Conservation (phyloP, 768 basidiomycete species). For the Amanita polypyramis region DNA sequence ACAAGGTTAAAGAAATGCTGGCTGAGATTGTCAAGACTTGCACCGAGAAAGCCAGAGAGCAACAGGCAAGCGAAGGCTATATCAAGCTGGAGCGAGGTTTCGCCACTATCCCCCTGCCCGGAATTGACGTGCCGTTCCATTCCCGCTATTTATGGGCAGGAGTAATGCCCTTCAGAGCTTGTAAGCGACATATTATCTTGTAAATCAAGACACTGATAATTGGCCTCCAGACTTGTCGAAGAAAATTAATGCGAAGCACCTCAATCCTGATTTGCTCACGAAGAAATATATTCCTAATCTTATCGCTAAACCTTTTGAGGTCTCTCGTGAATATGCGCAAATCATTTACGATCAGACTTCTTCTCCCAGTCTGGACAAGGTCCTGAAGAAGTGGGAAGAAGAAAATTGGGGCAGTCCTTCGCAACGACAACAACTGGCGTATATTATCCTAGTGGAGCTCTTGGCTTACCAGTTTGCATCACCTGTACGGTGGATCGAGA, state of each 20-base stretch:
- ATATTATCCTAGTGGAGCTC: constrained; percentile 92
- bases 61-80: constrained; percentile 74
- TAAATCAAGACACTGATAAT: neutral
- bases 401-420: constrained; percentile 76
- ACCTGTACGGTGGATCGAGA: constrained; percentile 98
- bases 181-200: constrained; percentile 36
- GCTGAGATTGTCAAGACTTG: constrained; percentile 83
- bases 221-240: constrained; percentile 72
- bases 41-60: constrained; percentile 62
- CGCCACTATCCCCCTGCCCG: constrained; percentile 89
- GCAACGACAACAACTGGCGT: constrained; percentile 89
- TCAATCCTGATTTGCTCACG: constrained; percentile 91
- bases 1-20: constrained; percentile 95
- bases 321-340: constrained; percentile 82
- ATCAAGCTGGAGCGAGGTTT: constrained; percentile 96
- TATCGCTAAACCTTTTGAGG: constrained; percentile 78
- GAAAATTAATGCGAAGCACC: constrained; percentile 87
- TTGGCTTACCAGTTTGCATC: constrained; percentile 98
- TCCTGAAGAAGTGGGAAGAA: constrained; percentile 89
- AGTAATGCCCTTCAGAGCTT: constrained; percentile 94
- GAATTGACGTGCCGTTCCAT: constrained; percentile 99
- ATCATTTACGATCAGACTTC: constrained; percentile 95
- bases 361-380: constrained; percentile 89
- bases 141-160: constrained; percentile 99
- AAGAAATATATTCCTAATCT: constrained; percentile 98